Evolutionary conservation across 2,329 filamentous ascomycete genomes (phyloP).

Genomic region (Helotiales sp.): DNA sequence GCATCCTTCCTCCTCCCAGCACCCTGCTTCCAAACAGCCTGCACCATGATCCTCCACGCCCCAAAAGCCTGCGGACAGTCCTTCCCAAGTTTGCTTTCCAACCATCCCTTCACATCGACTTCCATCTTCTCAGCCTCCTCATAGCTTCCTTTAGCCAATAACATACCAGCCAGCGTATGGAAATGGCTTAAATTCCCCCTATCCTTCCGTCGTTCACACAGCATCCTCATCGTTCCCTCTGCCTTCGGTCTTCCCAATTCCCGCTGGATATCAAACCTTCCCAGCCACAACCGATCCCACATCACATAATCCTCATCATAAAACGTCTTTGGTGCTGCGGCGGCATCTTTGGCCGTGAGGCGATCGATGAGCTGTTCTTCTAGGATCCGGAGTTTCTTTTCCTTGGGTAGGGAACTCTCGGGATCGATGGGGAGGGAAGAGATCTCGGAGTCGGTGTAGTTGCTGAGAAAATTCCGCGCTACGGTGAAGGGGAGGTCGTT

Average conservation of each 20-base stretch:
- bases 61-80: conserved; percentile 1
- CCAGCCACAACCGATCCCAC: conserved; percentile 7
- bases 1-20: not conserved
- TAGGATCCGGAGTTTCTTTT: conserved; percentile 4
- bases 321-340: conserved; percentile 5
- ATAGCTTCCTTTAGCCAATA: not conserved
- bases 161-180: not conserved
- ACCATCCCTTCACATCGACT: not conserved
- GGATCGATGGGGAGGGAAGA: conserved; percentile 2
- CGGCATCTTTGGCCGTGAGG: conserved; percentile 1
- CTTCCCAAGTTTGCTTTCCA: not conserved
- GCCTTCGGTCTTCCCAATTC: conserved; percentile 3
- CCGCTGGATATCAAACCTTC: conserved; percentile 3
- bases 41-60: conserved; percentile 2
- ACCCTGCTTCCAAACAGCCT: conserved; percentile 1
- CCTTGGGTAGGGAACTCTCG: not conserved
- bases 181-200: not conserved
- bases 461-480: conserved; percentile 7
- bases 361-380: not conserved
- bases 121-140: conserved; percentile 3
- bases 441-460: conserved; percentile 2
- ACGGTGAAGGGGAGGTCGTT: conserved; percentile 4
- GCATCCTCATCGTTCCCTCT: conserved; percentile 5
- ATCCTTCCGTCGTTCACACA: not conserved
- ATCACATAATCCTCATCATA: conserved; percentile 6